Evolutionary conservation across 177 flowering plant species (phyloP), one percentile per base, ranked within the genome.

Genomic region (Vitis hybrid): DNA sequence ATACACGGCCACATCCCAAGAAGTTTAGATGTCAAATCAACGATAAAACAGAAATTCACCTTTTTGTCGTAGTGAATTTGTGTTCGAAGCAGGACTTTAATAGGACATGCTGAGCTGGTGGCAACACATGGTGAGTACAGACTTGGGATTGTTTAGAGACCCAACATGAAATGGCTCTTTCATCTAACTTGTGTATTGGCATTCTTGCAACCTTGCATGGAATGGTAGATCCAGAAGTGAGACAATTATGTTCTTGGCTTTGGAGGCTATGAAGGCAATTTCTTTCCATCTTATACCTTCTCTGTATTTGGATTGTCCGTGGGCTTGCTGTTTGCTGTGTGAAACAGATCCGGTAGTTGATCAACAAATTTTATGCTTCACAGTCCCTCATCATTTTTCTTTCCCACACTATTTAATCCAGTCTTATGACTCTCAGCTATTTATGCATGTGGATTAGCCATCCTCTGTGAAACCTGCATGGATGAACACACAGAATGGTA

Each of bases 241-340:
- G 50, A 48, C 22, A 39, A 66, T 54, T 31, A 15, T 61, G 58
- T 31, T 59, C 50, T 50, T 62, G 2, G 13, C 59, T 1, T 29
- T 31, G 45, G 68, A 71, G 60, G 61, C 70, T 61, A 64, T 55
- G 34, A 60, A 67, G 56, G 59, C 58, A 67, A 61, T 62, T 66
- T n/a, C 56, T 64, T n/a, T 2, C 3, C 51, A 53, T 34, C 49
- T 65, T 31, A 16, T 5, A 10, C 39, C 45, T 60, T 49, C 29
- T 1, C 61, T 54, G 29, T 26, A 26, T 26, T 26, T 26, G 29
- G 29, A 26, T 26, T 26, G 29, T 64, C 49, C 15, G 13, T 48
- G 18, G 53, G 63, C 50, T 57, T 19, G 53, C 11, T 45, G 26
- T 50, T 51, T 51, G 58, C 48, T 20, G 55, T 51, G 48, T 65